Evolutionary conservation across 345 rosid species (phyloP).

Genomic region (Bruguiera gymnorhiza): DNA sequence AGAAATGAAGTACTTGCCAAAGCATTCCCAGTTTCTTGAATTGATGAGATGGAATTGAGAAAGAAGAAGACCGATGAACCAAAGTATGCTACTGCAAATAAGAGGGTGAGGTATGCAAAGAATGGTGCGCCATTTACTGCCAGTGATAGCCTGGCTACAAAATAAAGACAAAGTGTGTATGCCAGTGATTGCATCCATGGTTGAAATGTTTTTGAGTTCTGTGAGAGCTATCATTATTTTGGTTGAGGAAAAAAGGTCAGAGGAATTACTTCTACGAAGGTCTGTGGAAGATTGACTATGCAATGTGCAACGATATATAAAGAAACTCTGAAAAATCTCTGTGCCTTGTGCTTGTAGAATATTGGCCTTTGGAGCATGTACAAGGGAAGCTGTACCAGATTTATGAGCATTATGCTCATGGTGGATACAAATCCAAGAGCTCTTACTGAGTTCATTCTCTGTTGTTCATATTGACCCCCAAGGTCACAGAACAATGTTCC

Average conservation of each 20-base stretch:
- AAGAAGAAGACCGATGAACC: conserved; percentile 35
- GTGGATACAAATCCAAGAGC: conserved; percentile 34
- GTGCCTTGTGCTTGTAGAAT: conserved; percentile 33
- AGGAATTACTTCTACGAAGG: conserved; percentile 28
- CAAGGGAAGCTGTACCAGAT: conserved; percentile 36
- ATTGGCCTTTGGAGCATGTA: conserved; percentile 36
- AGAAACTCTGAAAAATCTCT: conserved; percentile 35
- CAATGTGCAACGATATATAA: conserved; percentile 32
- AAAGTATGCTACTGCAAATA: conserved; percentile 26
- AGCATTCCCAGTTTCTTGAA: conserved; percentile 38
- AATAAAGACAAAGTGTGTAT: conserved; percentile 24
- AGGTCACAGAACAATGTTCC: conserved; percentile 34
- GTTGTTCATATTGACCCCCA: conserved; percentile 33
- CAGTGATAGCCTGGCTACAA: conserved; percentile 27
- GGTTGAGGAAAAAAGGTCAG: not conserved
- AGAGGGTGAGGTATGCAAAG: conserved; percentile 23
- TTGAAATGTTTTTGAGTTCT: conserved; percentile 11
- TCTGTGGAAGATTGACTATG: conserved; percentile 37
- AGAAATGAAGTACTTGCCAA: conserved; percentile 31
- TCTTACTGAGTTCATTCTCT: conserved; percentile 37
- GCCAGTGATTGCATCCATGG: conserved; percentile 27
- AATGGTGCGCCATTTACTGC: conserved; percentile 24
- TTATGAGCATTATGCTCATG: conserved; percentile 37
- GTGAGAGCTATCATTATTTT: not conserved
- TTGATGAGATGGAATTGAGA: conserved; percentile 29